Base-by-base conservation (phyloP, 352 stramenopile genomes). In the Phytopythium chamaehyphon region DNA sequence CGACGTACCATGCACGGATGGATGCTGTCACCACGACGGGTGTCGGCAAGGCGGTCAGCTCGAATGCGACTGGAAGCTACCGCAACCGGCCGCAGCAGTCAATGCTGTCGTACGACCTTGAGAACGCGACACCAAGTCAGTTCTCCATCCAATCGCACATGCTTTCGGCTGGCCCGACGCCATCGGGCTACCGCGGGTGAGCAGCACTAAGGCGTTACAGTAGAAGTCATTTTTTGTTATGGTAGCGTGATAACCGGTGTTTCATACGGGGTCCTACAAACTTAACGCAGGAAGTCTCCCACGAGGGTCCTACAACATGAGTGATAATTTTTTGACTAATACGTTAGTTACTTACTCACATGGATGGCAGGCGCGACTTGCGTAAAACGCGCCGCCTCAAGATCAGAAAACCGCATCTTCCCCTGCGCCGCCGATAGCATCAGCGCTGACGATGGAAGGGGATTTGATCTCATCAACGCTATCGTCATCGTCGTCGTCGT, bases 1-100 rank as follows among this genome's bases (percentile, higher is more conserved):
- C 69, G 11, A 64, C 51, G 18, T 39, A 50, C 44, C 64, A 53
- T 35, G 57, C 62, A 46, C 53, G 35, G 43, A 57, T 60, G 16
- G 61, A 70, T 11, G 31, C 23, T 8, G 31, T 19, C 18, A 42
- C 35, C 19, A 35, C 31, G 21, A 36, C 35, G 14, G 47, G 28
- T 33, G 28, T 33, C 28, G 28, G 28, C 28, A 33, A 33, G 28
- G 28, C 5, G 28, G 28, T 9, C 28, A 33, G 28, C 28, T 33
- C 28, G 9, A 10, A 33, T 33, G 28, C 28, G 5, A 33, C 28
- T 33, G 28, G 28, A 10, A 33, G 28, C 28, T 33, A 33, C 28
- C 28, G 23, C 45, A 15, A 33, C 45, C 6, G 24, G 45, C 28
- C 10, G n/a, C 45, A 50, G 16, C 16, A 18, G 24, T 51, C 45